Evolutionary conservation across 805 yeast genomes (phyloP).

Genomic region (Candida ponderosae): DNA sequence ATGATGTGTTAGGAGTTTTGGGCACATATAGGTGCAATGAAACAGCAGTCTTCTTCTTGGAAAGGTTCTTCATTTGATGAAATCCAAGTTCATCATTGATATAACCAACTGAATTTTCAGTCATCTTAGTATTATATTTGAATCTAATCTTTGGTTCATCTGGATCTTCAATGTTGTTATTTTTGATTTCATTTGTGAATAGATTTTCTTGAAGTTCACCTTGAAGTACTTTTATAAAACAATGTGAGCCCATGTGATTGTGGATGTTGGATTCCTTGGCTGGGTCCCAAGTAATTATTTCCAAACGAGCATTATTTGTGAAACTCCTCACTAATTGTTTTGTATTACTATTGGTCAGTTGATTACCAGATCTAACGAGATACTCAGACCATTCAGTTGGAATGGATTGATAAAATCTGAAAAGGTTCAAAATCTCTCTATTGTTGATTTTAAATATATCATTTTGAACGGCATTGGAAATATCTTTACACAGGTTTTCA

Average conservation of each 20-base stretch:
- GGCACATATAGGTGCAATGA: conserved; percentile 41
- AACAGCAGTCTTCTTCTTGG: conserved; percentile 24
- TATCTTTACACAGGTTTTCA: conserved; percentile 3
- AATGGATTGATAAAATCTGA: conserved; percentile 22
- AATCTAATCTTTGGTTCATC: conserved; percentile 1
- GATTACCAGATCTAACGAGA: no score
- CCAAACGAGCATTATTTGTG: conserved; percentile 34
- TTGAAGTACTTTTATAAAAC: conserved; percentile 37
- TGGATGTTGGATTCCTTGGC: conserved; percentile 36
- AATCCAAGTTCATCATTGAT: conserved; percentile 38
- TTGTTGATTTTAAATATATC: conserved; percentile 4
- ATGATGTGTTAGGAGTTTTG: conserved; percentile 12
- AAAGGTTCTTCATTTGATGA: conserved; percentile 33
- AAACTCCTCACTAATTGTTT: conserved; percentile 28
- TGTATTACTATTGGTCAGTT: conserved; percentile 21
- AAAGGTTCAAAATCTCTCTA: conserved; percentile 6
- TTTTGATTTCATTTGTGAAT: no score
- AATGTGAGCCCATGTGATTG: conserved; percentile 42
- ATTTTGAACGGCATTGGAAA: conserved; percentile 1
- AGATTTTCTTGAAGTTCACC: conserved; percentile 14
- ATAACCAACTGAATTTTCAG: conserved; percentile 32
- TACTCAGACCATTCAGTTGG: conserved; percentile 34
- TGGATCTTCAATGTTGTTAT: no score
- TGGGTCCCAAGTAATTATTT: conserved; percentile 39
- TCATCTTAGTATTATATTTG: conserved; percentile 3